Evolutionary conservation across 208 protist species (phyloP), one percentile per base, ranked within the genome.

Genomic region (Trypanosoma rangeli): DNA sequence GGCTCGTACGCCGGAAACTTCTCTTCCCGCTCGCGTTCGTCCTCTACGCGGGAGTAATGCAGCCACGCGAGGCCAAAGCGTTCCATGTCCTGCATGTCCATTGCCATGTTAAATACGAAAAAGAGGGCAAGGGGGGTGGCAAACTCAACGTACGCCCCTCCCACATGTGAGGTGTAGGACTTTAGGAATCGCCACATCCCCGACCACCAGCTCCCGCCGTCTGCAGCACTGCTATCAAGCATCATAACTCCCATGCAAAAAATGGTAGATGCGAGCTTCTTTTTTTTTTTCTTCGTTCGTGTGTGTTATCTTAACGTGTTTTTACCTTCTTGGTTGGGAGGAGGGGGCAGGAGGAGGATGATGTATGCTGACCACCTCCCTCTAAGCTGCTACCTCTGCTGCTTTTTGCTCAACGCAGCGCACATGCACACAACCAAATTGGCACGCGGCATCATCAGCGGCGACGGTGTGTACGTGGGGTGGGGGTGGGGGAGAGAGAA

Each of bases 1-100:
- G 90, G 90, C 70, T 92, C 84, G 59, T 95, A 86, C 13, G 85
- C 67, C 0, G 90, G 90, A 72, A 89, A 93, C 79, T 87, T 87
- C 66, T 83, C 76, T 72, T 95, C 90, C 2, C 90, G 79, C 42
- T 83, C 72, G 29, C 71, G 66, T 46, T 93, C 90, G 53, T 90
- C 79, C 57, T 92, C 78, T 15, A 93, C 52, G 7, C 70, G 62
- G 3, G 83, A 75, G 66, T 70, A 81, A 68, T 90, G 79, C 28
- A 93, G 31, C 90, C 90, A 95, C 29, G 82, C 70, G 12, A 95
- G 87, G 5, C 90, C 90, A 64, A 95, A 92, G 29, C 75, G 78
- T 57, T 93, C 90, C 65, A 76, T 82, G 75, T 95, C 90, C 37
- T 84, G 78, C n/a, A 55, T 64, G 48, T 82, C 77, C 22, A 90